Conservation (phyloP, 1,284 basidiomycete genomes). For the Tilletia walkeri region DNA sequence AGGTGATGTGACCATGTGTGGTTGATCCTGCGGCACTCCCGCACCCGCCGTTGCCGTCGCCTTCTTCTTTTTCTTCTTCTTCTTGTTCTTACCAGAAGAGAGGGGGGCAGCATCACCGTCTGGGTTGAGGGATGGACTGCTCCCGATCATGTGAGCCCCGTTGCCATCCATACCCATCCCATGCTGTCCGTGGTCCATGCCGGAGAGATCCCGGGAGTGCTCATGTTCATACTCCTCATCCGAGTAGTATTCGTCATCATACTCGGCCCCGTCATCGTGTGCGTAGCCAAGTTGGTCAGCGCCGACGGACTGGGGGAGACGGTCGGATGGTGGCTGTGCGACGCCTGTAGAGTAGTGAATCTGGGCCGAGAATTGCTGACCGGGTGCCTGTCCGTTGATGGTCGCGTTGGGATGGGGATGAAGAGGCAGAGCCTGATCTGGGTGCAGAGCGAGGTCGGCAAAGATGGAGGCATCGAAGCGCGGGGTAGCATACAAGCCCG, state of each 20-base stretch:
- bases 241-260: conserved; percentile 41
- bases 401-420: conserved; percentile 35
- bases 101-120: conserved; percentile 22
- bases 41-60: conserved; percentile 35
- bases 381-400: conserved; percentile 6
- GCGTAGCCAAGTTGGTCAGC: conserved; percentile 16
- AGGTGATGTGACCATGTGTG: conserved; percentile 57
- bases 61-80: conserved; percentile 63
- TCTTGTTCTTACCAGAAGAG: conserved; percentile 43
- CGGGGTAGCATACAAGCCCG: conserved; percentile 33
- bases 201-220: conserved; percentile 16
- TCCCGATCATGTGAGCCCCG: neutral
- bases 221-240: conserved; percentile 49
- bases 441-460: conserved; percentile 47
- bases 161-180: neutral
- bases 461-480: conserved; percentile 52
- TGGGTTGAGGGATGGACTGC: neutral
- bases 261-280: conserved; percentile 34
- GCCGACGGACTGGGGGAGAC: neutral
- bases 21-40: conserved; percentile 55
- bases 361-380: conserved; percentile 13
- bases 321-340: conserved; percentile 2
- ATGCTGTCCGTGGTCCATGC: conserved; percentile 29
- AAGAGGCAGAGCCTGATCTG: conserved; percentile 37
- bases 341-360: conserved; percentile 33